Conservation (phyloP, 169 alveolate genomes). For the Plasmodium falciparum region DNA sequence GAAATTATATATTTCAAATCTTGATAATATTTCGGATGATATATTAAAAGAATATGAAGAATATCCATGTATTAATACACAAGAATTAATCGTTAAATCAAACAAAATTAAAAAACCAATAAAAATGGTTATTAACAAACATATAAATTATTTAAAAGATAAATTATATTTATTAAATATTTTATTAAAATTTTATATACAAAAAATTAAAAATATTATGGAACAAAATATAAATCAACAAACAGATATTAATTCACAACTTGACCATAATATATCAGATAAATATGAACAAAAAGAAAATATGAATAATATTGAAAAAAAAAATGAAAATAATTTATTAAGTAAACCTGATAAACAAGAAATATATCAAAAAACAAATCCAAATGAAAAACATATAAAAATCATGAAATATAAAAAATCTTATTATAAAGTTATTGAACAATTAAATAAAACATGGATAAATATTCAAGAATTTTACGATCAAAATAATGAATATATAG, state of each 20-base stretch:
- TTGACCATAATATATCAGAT: neutral
- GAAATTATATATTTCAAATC: conserved; percentile 48
- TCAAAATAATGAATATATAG: conserved; percentile 43
- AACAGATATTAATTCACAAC: neutral
- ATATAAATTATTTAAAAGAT: conserved; percentile 42
- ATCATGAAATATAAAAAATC: conserved; percentile 40
- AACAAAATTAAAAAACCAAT: conserved; percentile 45
- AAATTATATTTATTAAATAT: conserved; percentile 30
- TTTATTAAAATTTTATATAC: conserved; percentile 38
- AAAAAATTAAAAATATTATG: neutral
- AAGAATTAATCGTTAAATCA: conserved; percentile 22
- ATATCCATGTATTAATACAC: conserved; percentile 27
- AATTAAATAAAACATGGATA: conserved; percentile 53
- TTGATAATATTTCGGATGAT: conserved; percentile 54
- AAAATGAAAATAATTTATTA: neutral
- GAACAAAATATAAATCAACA: neutral
- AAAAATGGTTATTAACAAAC: conserved; percentile 23
- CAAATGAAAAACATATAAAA: conserved; percentile 7
- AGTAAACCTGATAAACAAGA: neutral
- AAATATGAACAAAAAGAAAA: neutral
- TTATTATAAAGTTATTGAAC: conserved; percentile 62
- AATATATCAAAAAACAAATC: neutral
- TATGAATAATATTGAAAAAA: neutral
- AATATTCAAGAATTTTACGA: conserved; percentile 57
- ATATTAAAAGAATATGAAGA: conserved; percentile 52